These are phyloP conservation scores for Sporothrix variecibatus DNA, from an alignment of 2,329 filamentous ascomycete genomes.

Conservation along the genomic window DNA sequence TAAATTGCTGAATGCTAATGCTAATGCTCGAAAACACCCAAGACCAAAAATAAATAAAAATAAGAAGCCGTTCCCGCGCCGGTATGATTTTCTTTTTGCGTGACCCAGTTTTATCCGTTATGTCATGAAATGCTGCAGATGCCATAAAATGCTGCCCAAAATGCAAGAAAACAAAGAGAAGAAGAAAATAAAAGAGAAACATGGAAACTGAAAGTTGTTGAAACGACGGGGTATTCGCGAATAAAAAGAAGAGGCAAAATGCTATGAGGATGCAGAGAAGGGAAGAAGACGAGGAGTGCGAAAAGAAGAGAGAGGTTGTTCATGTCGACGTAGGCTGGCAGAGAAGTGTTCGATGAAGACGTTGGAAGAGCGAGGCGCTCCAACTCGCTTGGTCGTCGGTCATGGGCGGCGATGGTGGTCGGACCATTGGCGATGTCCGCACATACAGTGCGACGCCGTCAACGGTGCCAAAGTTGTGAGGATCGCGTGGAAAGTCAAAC, in stretches of 20 bases:
- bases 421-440: constrained; percentile 18
- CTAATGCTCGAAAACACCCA: not conserved
- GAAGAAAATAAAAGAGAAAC: not conserved
- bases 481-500: constrained; percentile 27
- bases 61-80: not conserved
- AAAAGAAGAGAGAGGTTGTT: not conserved
- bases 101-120: constrained; percentile 6
- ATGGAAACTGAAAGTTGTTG: not conserved
- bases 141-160: not conserved
- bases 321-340: constrained; percentile 14
- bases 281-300: not conserved
- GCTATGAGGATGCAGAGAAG: not conserved
- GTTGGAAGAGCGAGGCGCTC: constrained; percentile 14
- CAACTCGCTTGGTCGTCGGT: constrained; percentile 11
- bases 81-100: not conserved
- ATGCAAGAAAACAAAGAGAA: not conserved
- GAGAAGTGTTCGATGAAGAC: constrained; percentile 21
- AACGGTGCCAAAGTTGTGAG: constrained; percentile 27
- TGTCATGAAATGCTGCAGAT: constrained; percentile 2
- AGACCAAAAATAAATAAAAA: not conserved
- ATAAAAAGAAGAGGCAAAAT: not conserved
- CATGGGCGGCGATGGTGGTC: not conserved
- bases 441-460: constrained; percentile 29
- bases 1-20: not conserved
- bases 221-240: constrained; percentile 4